Percentiles rank a stretch among this genome's conserved stretches.
phyloP scores from a whole-genome alignment of 140 eudicot species.

The Bidens hawaiensis region DNA sequence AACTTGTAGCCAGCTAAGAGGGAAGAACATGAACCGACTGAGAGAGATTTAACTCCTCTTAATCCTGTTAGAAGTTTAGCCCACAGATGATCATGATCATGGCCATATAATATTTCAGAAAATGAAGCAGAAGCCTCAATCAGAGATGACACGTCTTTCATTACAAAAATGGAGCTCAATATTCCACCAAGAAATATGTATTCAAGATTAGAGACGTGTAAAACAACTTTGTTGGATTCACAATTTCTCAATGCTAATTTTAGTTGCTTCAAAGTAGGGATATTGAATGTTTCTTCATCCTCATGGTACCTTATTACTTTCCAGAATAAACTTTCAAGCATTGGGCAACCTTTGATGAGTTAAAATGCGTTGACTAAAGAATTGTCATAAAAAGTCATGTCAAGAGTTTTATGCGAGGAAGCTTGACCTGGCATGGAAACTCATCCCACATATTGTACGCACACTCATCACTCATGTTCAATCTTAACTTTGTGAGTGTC shows the following conservation, averaged over 20 bases:
- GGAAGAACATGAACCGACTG: too few relatives aligned
- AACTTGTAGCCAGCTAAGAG: too few relatives aligned
- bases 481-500: too few relatives aligned
- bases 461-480: too few relatives aligned
- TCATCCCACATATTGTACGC: too few relatives aligned
- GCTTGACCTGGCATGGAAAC: too few relatives aligned
- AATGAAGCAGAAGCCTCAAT: background rate
- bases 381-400: too few relatives aligned
- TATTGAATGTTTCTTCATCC: background rate
- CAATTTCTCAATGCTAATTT: background rate
- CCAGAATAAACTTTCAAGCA: too few relatives aligned
- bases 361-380: too few relatives aligned
- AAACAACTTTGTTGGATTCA: background rate
- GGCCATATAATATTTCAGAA: background rate
- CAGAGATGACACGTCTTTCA: background rate
- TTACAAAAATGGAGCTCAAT: background rate
- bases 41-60: too few relatives aligned
- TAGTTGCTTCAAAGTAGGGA: background rate
- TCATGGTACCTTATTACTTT: background rate
- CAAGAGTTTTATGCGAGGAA: too few relatives aligned
- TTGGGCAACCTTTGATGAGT: too few relatives aligned
- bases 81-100: background rate
- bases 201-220: slow-evolving; percentile 18
- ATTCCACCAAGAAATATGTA: background rate
- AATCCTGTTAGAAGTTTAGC: background rate